A percentile compares a stretch with the other conserved stretches of the same genome.
Conservation (phyloP, 2,329 filamentous ascomycete genomes). For the Onygena corvina region DNA sequence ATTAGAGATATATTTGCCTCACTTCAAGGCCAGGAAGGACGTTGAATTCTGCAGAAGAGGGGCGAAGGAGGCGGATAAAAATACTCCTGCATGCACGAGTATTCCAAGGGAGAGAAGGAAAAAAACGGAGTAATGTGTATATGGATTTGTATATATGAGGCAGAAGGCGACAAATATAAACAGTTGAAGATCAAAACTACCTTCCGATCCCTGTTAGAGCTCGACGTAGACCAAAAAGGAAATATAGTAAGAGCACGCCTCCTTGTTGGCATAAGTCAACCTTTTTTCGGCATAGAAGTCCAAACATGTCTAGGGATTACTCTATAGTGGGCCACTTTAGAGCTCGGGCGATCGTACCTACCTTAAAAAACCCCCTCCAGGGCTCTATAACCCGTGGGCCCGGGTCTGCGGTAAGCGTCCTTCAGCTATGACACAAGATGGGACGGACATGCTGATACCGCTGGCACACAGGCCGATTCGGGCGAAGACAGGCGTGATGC, state of each 20-base stretch:
- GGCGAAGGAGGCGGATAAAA: neutral
- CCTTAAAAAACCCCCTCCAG: neutral
- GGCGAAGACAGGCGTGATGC: neutral
- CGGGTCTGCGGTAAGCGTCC: neutral
- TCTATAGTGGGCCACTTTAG: neutral
- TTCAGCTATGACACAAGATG: neutral
- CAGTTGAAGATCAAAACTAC: neutral
- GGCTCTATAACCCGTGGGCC: neutral
- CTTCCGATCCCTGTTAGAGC: neutral
- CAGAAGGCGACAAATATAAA: constrained; percentile 5
- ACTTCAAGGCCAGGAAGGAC: neutral
- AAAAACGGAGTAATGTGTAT: constrained; percentile 1
- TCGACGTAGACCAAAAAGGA: too few relatives aligned
- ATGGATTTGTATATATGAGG: neutral
- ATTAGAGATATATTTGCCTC: neutral
- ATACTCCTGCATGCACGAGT: neutral
- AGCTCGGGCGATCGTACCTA: neutral
- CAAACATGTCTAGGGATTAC: neutral
- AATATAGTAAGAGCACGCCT: neutral
- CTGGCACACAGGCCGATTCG: neutral
- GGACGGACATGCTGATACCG: neutral
- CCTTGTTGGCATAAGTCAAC: neutral
- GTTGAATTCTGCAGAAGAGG: neutral
- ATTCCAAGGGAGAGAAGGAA: too few relatives aligned
- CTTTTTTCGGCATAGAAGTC: neutral